A percentile compares a stretch with the other conserved stretches of the same genome.
These are phyloP conservation scores for Solioccasus polychromus DNA, from an alignment of 768 basidiomycete species.

Conservation along the genomic window DNA sequence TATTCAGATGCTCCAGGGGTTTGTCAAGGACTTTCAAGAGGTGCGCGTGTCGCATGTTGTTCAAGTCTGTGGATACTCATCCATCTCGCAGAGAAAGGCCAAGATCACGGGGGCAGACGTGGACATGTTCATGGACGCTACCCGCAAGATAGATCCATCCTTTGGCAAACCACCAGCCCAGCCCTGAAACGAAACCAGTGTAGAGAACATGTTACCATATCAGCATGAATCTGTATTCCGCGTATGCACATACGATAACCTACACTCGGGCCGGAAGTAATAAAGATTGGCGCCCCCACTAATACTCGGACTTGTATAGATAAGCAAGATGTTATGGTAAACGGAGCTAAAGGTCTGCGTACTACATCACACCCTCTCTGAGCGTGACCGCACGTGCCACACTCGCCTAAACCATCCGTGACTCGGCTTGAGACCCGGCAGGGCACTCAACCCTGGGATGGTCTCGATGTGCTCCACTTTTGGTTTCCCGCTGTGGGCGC, in stretches of 20 bases:
- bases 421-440: constrained; percentile 23
- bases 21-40: constrained; percentile 85
- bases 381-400: constrained; percentile 32
- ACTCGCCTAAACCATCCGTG: constrained; percentile 32
- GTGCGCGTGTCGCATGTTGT: constrained; percentile 34
- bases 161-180: constrained; percentile 36
- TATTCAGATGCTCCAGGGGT: constrained; percentile 76
- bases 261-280: too few relatives aligned
- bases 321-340: constrained; percentile 8
- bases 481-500: constrained; percentile 1
- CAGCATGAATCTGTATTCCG: constrained; percentile 3
- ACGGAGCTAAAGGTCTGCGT: constrained; percentile 3
- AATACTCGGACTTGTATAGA: background rate
- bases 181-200: background rate
- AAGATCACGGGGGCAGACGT: constrained; percentile 78
- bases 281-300: too few relatives aligned
- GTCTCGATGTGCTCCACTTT: constrained; percentile 20
- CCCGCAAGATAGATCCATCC: constrained; percentile 67
- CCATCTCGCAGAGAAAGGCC: constrained; percentile 59
- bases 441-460: constrained; percentile 17
- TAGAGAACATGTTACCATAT: constrained; percentile 1
- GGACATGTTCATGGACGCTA: constrained; percentile 75
- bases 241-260: too few relatives aligned
- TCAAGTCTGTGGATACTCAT: constrained; percentile 4
- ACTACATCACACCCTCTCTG: constrained; percentile 16